phyloP scores from a whole-genome alignment of 2,329 filamentous ascomycete genomes.

The Rosellinia necatrix region DNA sequence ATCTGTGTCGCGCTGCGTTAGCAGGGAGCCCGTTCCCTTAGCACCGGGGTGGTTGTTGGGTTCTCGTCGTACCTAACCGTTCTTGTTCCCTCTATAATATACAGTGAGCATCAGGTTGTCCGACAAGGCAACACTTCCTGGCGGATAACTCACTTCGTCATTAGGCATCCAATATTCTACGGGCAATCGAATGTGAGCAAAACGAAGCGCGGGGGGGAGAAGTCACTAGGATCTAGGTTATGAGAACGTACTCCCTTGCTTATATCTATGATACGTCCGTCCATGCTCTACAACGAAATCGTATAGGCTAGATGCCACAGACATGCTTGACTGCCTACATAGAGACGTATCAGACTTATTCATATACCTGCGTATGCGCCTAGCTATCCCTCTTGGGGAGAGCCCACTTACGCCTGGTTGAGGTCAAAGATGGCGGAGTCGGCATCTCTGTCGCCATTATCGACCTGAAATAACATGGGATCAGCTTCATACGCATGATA shows the following conservation, averaged over 20 bases:
- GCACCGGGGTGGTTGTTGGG: neutral
- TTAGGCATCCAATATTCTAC: constrained; percentile 35
- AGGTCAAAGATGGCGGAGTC: constrained; percentile 24
- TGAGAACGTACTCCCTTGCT: constrained; percentile 33
- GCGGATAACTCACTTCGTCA: constrained; percentile 27
- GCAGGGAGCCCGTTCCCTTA: neutral
- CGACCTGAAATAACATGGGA: constrained; percentile 6
- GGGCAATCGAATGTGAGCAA: neutral
- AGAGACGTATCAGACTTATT: neutral
- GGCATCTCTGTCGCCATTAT: constrained; percentile 11
- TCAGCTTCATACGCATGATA: neutral
- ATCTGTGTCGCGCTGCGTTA: constrained; percentile 36
- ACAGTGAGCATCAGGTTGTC: constrained; percentile 3
- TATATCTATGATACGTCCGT: constrained; percentile 35
- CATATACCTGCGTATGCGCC: neutral
- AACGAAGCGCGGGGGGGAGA: neutral
- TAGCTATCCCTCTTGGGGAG: neutral
- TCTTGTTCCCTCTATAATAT: constrained; percentile 24
- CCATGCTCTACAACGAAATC: constrained; percentile 34
- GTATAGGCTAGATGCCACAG: constrained; percentile 33
- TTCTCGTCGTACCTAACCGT: constrained; percentile 22
- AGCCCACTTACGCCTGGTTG: constrained; percentile 17
- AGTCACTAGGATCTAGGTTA: neutral
- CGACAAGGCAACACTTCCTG: neutral
- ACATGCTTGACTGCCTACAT: constrained; percentile 30